Conservation (phyloP, 75 land plant genomes). For the Cryptomeria japonica region DNA sequence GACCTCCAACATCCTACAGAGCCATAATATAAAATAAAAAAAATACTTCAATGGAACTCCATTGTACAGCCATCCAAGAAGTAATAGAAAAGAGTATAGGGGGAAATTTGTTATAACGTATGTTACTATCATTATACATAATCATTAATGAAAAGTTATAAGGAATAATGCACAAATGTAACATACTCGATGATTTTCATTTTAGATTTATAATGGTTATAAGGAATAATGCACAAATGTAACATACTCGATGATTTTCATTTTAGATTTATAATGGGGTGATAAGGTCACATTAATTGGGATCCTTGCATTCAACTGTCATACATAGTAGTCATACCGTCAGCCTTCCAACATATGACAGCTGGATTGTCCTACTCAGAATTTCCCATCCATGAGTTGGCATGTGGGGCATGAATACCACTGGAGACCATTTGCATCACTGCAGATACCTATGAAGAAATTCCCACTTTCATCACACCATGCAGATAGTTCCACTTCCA, state of each 20-base stretch:
- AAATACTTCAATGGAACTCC: not conserved
- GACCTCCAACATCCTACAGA: no score
- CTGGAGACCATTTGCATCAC: not conserved
- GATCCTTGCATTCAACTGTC: not conserved
- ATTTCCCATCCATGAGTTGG: not conserved
- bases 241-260: not conserved
- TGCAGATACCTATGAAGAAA: not conserved
- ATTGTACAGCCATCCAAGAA: not conserved
- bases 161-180: not conserved
- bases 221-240: not conserved
- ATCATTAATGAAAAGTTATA: not conserved
- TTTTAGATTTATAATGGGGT: not conserved
- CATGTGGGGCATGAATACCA: not conserved
- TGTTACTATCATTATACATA: not conserved
- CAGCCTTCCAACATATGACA: not conserved
- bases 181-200: not conserved
- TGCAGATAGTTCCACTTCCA: not conserved
- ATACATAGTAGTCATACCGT: not conserved
- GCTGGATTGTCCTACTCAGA: not conserved
- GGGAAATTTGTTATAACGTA: not conserved
- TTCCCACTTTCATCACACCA: not conserved
- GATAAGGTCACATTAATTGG: not conserved
- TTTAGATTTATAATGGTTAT: not conserved
- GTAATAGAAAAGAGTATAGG: not conserved
- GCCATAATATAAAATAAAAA: no score